These are phyloP conservation scores for Halophytophthora batemanensis DNA, from an alignment of 352 stramenopile genomes.

Conservation along the genomic window DNA sequence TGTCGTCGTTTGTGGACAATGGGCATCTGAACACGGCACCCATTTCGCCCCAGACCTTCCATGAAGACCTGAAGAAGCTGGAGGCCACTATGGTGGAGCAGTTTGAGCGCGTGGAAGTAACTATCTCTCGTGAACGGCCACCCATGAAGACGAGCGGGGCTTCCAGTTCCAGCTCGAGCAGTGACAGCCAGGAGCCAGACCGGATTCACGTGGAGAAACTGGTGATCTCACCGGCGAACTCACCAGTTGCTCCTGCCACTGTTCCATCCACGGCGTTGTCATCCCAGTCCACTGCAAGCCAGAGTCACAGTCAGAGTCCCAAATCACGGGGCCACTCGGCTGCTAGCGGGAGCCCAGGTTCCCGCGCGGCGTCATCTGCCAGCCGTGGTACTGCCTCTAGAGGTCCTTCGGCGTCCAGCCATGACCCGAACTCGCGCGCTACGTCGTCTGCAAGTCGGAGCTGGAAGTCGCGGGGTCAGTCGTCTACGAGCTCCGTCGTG, in stretches of 20 bases:
- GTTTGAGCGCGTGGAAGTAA: slow-evolving; percentile 78
- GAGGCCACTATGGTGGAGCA: slow-evolving; percentile 64
- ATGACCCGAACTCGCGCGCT: slow-evolving; percentile 13
- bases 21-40: slow-evolving; percentile 52
- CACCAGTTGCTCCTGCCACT: slow-evolving; percentile 10
- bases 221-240: slow-evolving; percentile 28
- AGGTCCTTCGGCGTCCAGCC: slow-evolving; percentile 1
- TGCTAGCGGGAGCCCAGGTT: slow-evolving; percentile 12
- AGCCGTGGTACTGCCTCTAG: slow-evolving; percentile 7
- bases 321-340: slow-evolving; percentile 1
- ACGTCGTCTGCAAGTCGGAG: slow-evolving; percentile 24
- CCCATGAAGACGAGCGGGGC: slow-evolving; percentile 28
- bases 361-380: slow-evolving; percentile 8
- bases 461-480: slow-evolving; percentile 29
- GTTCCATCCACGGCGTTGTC: slow-evolving; percentile 9
- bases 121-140: slow-evolving; percentile 68
- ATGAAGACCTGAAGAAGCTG: slow-evolving; percentile 59
- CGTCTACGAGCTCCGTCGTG: slow-evolving; percentile 27
- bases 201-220: slow-evolving; percentile 38
- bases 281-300: slow-evolving; percentile 8
- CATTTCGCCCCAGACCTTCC: slow-evolving; percentile 53
- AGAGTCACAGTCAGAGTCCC: slow-evolving; percentile 14
- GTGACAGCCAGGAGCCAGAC: slow-evolving; percentile 26
- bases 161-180: slow-evolving; percentile 28
- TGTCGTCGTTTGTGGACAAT: slow-evolving; percentile 84